Conservation (phyloP, 108 stramenopile genomes). For the Conticribra weissflogii region DNA sequence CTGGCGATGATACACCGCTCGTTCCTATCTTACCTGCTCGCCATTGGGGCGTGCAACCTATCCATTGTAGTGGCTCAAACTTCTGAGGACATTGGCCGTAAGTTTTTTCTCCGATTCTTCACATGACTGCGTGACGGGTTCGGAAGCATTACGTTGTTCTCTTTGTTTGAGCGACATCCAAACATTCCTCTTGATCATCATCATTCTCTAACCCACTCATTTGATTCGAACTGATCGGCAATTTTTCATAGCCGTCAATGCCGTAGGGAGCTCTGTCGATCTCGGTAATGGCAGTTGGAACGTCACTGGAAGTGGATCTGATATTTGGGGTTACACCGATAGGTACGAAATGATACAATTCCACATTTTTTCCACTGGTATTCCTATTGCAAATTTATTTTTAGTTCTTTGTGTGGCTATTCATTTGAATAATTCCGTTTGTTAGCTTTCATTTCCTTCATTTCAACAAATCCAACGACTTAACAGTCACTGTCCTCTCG, state of each 20-base stretch:
- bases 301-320: conserved; percentile 12
- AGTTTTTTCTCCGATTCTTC: too few species aligned
- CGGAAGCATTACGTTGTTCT: too few species aligned
- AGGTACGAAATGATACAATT: too few species aligned
- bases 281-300: conserved; percentile 1
- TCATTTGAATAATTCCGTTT: conserved; percentile 3
- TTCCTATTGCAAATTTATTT: background rate
- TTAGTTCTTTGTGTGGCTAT: background rate
- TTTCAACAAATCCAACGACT: conserved; percentile 13
- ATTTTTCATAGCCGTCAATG: background rate
- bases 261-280: conserved; percentile 1
- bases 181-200: background rate
- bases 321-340: conserved; percentile 17
- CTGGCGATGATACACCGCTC: background rate
- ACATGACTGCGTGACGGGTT: too few species aligned
- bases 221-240: background rate
- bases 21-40: background rate
- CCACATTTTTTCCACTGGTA: background rate
- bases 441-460: conserved; percentile 25
- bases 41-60: background rate
- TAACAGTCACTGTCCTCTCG: conserved; percentile 17
- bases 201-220: background rate
- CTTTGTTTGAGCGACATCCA: background rate
- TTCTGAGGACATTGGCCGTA: background rate
- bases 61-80: background rate